Percentiles rank a stretch among this genome's conserved stretches.
Evolutionary conservation across 768 basidiomycete species (phyloP).

Genomic region (Phaffia australis): DNA sequence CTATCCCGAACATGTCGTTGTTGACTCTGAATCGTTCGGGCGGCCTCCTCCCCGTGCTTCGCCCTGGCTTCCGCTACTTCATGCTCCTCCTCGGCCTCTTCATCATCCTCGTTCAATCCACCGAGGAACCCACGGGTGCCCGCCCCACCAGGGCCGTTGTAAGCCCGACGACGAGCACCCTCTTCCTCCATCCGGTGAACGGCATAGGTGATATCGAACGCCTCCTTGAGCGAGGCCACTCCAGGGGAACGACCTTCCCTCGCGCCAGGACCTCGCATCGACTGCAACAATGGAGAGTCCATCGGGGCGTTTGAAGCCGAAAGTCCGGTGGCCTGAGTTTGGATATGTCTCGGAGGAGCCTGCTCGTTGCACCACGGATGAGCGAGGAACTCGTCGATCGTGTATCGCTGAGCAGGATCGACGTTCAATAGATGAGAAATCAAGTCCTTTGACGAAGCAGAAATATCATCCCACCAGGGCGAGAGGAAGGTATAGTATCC

Average conservation of each 20-base stretch:
- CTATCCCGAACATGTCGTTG: constrained; percentile 32
- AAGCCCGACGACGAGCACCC: constrained; percentile 72
- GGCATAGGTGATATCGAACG: constrained; percentile 96
- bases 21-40: constrained; percentile 38
- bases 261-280: constrained; percentile 58
- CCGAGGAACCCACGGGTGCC: constrained; percentile 66
- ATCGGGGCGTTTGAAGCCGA: constrained; percentile 30
- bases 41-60: constrained; percentile 41
- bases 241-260: constrained; percentile 82
- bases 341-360: constrained; percentile 5
- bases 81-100: constrained; percentile 47
- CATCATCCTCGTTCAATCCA: constrained; percentile 89
- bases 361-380: constrained; percentile 82
- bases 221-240: constrained; percentile 84
- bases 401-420: constrained; percentile 88
- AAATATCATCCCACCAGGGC: constrained; percentile 99
- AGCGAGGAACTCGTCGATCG: constrained; percentile 91
- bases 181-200: constrained; percentile 99
- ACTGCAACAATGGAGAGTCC: constrained; percentile 82
- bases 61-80: constrained; percentile 46
- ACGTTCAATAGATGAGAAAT: constrained; percentile 91
- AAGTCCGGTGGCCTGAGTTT: not conserved
- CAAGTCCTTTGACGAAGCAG: constrained; percentile 80
- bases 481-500: constrained; percentile 97
- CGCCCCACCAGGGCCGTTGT: constrained; percentile 65